Evolutionary conservation across 495 filamentous ascomycete species (phyloP).

Genomic region (Chaetomium tenue): DNA sequence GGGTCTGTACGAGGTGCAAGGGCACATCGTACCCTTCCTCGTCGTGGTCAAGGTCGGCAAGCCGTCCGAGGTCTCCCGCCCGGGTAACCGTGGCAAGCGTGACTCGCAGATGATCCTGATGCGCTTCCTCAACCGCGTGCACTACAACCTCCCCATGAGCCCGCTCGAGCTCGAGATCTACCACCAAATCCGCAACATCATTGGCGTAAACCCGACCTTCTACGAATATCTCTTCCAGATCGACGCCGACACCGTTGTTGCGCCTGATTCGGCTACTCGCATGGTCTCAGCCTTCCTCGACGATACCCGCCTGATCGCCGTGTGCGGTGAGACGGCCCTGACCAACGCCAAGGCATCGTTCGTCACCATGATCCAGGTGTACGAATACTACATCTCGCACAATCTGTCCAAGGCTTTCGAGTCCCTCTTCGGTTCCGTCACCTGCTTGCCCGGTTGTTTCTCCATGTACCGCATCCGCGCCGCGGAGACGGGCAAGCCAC

Average conservation of each 20-base stretch:
- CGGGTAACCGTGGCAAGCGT: constrained; percentile 97
- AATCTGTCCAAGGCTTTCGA: constrained; percentile 99
- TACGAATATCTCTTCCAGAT: constrained; percentile 98
- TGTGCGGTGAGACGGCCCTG: constrained; percentile 92
- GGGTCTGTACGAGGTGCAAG: constrained; percentile 94
- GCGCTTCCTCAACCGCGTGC: constrained; percentile 97
- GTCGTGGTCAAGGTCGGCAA: constrained; percentile 98
- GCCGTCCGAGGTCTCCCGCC: constrained; percentile 92
- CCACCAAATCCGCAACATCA: constrained; percentile 98
- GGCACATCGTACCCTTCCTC: constrained; percentile 96
- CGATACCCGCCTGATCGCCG: constrained; percentile 86
- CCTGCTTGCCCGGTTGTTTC: constrained; percentile 96
- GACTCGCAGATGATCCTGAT: constrained; percentile 98
- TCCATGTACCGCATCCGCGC: constrained; percentile 97
- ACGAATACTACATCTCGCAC: constrained; percentile 99
- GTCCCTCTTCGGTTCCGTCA: constrained; percentile 93
- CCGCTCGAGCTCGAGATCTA: constrained; percentile 97
- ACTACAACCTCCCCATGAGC: constrained; percentile 94
- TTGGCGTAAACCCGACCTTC: constrained; percentile 96
- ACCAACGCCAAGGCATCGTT: constrained; percentile 91
- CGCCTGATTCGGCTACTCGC: constrained; percentile 84
- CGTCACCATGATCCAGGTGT: constrained; percentile 98
- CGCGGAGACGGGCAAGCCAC: constrained; percentile 86
- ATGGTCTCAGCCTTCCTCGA: constrained; percentile 89
- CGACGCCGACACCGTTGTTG: constrained; percentile 95